Conservation (phyloP, 140 eudicot genomes). For the Senecio squalidus region DNA sequence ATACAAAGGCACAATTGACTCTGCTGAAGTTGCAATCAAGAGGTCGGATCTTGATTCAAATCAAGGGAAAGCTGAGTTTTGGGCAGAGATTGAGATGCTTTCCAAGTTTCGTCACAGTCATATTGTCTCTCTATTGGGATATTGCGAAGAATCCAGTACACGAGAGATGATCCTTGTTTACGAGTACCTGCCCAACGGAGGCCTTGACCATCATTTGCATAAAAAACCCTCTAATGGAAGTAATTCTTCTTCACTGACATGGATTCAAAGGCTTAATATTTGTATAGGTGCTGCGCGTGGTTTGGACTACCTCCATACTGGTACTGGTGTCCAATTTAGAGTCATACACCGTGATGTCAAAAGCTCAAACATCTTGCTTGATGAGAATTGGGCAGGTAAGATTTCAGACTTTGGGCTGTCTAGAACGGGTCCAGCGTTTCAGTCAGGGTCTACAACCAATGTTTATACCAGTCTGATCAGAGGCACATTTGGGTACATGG, state of each 20-base stretch:
- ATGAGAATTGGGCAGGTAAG: neutral
- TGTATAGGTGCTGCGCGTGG: neutral
- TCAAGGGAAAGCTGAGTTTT: slow-evolving; percentile 26
- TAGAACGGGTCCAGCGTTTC: neutral
- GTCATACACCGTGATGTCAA: neutral
- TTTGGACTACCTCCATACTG: neutral
- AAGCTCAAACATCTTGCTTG: neutral
- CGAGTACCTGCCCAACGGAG: neutral
- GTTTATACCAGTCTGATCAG: neutral
- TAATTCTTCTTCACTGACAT: neutral
- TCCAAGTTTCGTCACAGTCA: slow-evolving; percentile 22
- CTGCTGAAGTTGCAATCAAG: slow-evolving; percentile 20
- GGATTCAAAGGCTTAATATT: neutral
- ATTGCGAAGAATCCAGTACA: neutral
- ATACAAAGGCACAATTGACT: slow-evolving; percentile 20
- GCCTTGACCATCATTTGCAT: neutral
- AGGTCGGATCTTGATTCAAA: slow-evolving; percentile 16
- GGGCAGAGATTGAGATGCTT: slow-evolving; percentile 35
- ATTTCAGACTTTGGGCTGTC: neutral
- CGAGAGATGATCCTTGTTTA: too few species aligned
- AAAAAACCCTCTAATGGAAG: neutral
- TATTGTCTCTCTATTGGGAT: neutral
- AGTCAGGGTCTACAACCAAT: neutral
- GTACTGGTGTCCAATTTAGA: neutral
- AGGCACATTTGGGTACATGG: neutral